Conservation (phyloP, 306 rosid species). For the Medicago arabica region DNA sequence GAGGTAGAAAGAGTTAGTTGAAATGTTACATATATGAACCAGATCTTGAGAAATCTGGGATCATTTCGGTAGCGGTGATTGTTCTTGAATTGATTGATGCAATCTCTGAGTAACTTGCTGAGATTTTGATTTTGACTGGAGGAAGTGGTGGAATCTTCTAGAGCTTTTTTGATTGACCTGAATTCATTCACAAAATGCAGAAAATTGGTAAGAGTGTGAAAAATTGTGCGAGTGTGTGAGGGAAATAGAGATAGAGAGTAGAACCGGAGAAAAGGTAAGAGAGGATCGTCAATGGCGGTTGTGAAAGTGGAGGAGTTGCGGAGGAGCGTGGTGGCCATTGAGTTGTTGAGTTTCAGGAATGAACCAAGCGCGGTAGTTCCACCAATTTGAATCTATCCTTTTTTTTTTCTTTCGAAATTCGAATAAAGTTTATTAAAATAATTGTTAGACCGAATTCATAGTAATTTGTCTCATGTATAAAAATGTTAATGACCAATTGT, state of each 20-base stretch:
- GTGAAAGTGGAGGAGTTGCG: neutral
- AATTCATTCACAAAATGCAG: slow-evolving; percentile 9
- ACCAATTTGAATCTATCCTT: no score
- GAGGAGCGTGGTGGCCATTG: slow-evolving; percentile 34
- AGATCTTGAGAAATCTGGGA: slow-evolving; percentile 79
- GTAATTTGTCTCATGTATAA: no score
- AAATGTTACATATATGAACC: slow-evolving; percentile 64
- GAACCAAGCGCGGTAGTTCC: slow-evolving; percentile 10
- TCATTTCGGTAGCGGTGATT: slow-evolving; percentile 62
- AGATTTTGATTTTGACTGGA: slow-evolving; percentile 44
- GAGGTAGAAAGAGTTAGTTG: no score
- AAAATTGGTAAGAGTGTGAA: slow-evolving; percentile 3
- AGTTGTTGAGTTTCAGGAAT: neutral
- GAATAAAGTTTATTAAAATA: no score
- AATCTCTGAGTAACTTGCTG: slow-evolving; percentile 55
- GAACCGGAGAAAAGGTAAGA: slow-evolving; percentile 70
- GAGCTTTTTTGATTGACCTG: slow-evolving; percentile 64
- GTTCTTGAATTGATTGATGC: slow-evolving; percentile 61
- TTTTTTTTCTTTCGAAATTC: no score
- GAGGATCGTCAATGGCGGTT: slow-evolving; percentile 52
- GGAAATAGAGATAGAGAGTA: slow-evolving; percentile 22
- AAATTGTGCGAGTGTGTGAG: neutral
- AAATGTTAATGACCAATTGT: no score
- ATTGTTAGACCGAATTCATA: no score
- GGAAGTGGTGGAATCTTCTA: slow-evolving; percentile 50